Evolutionary conservation across 805 yeast species (phyloP).

Genomic region (Metschnikowia arizonensis): DNA sequence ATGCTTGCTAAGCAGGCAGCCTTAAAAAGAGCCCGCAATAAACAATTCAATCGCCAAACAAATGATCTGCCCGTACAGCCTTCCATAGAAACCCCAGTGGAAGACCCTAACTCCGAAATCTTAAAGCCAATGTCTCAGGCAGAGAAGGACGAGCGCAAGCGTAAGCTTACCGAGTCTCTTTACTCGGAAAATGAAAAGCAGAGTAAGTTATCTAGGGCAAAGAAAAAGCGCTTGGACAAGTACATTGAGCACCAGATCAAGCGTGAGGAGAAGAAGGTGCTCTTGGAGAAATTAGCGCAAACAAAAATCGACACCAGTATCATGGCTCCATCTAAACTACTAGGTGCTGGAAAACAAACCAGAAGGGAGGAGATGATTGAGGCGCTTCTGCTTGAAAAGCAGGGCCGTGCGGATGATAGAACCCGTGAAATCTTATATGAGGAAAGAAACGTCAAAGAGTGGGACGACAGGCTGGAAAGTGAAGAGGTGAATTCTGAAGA

Average conservation of each 20-base stretch:
- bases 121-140: constrained; percentile 58
- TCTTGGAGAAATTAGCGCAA: constrained; percentile 66
- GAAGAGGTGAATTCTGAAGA: constrained; percentile 1
- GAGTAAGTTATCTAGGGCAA: constrained; percentile 62
- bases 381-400: constrained; percentile 66
- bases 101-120: constrained; percentile 57
- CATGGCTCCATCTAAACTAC: constrained; percentile 66
- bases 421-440: constrained; percentile 66
- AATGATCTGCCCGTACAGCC: constrained; percentile 10
- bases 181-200: constrained; percentile 56
- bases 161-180: constrained; percentile 56
- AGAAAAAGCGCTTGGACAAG: constrained; percentile 79
- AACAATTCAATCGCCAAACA: constrained; percentile 53
- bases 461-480: constrained; percentile 37
- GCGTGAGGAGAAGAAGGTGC: constrained; percentile 78
- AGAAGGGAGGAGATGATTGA: constrained; percentile 66
- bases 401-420: constrained; percentile 63
- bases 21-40: constrained; percentile 62
- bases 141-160: constrained; percentile 61
- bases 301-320: constrained; percentile 67
- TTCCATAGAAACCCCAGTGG: constrained; percentile 11
- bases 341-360: constrained; percentile 74
- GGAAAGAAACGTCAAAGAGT: constrained; percentile 57
- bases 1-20: constrained; percentile 76
- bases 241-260: constrained; percentile 87